phyloP scores from a whole-genome alignment of 495 filamentous ascomycete species.

The Choiromyces venosus region DNA sequence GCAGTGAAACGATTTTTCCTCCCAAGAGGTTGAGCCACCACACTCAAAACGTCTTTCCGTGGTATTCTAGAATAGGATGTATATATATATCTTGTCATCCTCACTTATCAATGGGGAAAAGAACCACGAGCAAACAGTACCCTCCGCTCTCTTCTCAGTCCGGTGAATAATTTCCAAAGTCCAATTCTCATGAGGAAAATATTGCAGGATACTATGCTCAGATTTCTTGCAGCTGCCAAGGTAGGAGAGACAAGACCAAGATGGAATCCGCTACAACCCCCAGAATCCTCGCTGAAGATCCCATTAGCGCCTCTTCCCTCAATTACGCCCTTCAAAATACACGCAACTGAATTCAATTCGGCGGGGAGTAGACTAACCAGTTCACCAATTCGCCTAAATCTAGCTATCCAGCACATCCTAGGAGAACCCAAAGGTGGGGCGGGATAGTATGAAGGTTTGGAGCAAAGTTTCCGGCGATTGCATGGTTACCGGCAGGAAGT shows the following conservation, averaged over 20 bases:
- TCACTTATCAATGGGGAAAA: too few species aligned
- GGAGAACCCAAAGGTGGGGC: neutral
- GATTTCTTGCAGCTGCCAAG: neutral
- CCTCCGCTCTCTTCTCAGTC: neutral
- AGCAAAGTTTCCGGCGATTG: neutral
- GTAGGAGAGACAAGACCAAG: neutral
- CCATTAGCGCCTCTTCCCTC: too few species aligned
- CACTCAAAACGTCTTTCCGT: too few species aligned
- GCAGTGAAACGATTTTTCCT: too few species aligned
- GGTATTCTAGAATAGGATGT: too few species aligned
- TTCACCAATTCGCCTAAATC: neutral
- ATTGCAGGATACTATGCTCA: neutral
- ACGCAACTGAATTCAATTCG: neutral
- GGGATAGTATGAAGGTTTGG: neutral
- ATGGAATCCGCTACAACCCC: neutral
- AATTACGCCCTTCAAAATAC: neutral
- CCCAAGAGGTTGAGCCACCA: too few species aligned
- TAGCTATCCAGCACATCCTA: neutral
- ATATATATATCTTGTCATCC: too few species aligned
- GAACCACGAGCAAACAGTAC: neutral
- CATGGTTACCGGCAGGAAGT: neutral
- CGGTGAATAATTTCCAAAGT: neutral
- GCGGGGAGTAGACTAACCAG: neutral
- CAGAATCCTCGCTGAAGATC: too few species aligned
- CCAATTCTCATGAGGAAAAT: neutral